phyloP scores from a whole-genome alignment of 768 basidiomycete species.

The Trametes punicea region DNA sequence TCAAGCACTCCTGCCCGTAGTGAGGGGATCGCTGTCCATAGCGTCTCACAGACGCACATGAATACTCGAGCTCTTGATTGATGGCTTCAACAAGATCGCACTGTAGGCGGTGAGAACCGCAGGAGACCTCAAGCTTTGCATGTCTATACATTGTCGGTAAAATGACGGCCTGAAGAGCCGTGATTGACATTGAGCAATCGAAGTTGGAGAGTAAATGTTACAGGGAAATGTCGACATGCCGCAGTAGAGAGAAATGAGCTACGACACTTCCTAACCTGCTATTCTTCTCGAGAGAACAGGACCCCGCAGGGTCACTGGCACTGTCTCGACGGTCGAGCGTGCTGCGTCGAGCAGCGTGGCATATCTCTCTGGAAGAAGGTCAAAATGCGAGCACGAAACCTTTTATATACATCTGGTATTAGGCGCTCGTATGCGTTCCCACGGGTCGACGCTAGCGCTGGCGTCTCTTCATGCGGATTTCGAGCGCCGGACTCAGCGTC shows the following conservation, averaged over 20 bases:
- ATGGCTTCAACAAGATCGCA: no score
- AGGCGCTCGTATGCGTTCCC: constrained; percentile 31
- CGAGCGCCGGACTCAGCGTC: neutral
- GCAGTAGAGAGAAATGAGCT: constrained; percentile 47
- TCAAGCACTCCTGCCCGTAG: no score
- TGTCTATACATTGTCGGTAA: no score
- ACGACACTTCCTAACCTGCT: constrained; percentile 68
- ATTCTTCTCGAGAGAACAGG: constrained; percentile 54
- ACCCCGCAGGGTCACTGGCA: constrained; percentile 56
- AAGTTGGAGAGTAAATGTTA: constrained; percentile 40
- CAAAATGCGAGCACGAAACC: constrained; percentile 4
- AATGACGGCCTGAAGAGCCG: no score
- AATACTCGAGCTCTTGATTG: no score
- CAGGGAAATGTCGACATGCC: constrained; percentile 63
- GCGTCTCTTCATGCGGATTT: neutral
- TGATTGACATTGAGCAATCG: no score
- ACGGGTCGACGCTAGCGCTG: constrained; percentile 32
- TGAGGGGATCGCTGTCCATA: no score
- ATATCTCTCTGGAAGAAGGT: constrained; percentile 43
- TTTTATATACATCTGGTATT: constrained; percentile 26
- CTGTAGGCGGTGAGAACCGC: no score
- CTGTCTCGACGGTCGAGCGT: constrained; percentile 53
- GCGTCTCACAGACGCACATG: no score
- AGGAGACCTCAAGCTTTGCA: no score
- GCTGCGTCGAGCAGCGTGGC: constrained; percentile 63